phyloP scores from a whole-genome alignment of 768 basidiomycete genomes.

The Kockovaella imperatae region DNA sequence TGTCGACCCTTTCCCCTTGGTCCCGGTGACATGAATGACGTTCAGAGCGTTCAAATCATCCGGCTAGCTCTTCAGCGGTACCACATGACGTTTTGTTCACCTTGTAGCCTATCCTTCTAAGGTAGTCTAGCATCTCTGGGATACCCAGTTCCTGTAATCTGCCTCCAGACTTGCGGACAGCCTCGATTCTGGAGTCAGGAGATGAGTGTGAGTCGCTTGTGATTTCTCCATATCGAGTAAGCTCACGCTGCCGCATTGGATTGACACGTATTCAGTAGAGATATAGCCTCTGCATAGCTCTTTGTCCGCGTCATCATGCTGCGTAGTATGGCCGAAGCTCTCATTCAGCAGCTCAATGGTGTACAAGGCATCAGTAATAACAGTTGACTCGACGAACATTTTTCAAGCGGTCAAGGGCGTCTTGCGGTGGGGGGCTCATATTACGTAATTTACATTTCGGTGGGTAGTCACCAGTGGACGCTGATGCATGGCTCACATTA shows the following conservation, averaged over 20 bases:
- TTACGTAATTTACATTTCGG: too few relatives aligned
- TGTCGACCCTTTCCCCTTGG: conserved; percentile 97
- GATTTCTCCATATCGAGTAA: not conserved
- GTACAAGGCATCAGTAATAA: too few relatives aligned
- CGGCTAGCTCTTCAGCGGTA: conserved; percentile 51
- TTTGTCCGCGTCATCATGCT: conserved; percentile 20
- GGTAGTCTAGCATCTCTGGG: conserved; percentile 83
- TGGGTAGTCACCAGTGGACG: too few relatives aligned
- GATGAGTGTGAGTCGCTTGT: too few relatives aligned
- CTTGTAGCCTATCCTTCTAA: conserved; percentile 73
- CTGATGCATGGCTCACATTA: too few relatives aligned
- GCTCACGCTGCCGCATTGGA: conserved; percentile 77
- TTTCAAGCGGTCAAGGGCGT: too few relatives aligned
- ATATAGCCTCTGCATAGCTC: conserved; percentile 44
- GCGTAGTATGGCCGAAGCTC: not conserved
- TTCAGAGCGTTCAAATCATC: conserved; percentile 77
- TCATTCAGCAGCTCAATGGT: too few relatives aligned
- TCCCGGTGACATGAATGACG: conserved; percentile 92
- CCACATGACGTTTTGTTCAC: conserved; percentile 55
- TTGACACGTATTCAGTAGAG: conserved; percentile 52
- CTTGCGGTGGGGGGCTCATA: too few relatives aligned
- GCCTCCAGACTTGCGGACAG: conserved; percentile 65
- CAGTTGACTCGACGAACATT: too few relatives aligned
- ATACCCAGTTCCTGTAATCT: conserved; percentile 58
- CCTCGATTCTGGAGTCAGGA: conserved; percentile 54